A percentile compares a stretch with the other conserved stretches of the same genome.
Evolutionary conservation across 768 basidiomycete species (phyloP).

Genomic region (Boletus reticulatus): DNA sequence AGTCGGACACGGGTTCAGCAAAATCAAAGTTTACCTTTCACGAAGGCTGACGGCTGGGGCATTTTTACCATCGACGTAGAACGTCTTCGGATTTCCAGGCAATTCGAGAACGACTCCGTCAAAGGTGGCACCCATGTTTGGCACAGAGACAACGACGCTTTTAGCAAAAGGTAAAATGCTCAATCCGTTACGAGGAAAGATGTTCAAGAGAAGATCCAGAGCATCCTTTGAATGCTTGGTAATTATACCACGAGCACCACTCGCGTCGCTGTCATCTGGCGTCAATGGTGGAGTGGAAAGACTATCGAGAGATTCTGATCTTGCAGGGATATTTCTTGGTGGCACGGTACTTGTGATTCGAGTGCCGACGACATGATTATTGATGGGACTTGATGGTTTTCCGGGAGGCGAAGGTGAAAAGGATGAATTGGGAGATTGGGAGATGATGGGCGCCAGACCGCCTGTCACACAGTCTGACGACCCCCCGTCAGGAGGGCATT

Average conservation of each 20-base stretch:
- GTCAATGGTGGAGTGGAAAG: slow-evolving; percentile 76
- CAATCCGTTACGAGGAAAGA: slow-evolving; percentile 75
- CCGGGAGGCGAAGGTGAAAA: slow-evolving; percentile 30
- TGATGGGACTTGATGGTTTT: slow-evolving; percentile 18
- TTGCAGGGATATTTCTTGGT: slow-evolving; percentile 44
- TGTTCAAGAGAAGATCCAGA: slow-evolving; percentile 71
- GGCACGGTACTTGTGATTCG: slow-evolving; percentile 29
- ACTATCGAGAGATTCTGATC: slow-evolving; percentile 38
- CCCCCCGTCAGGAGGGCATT: slow-evolving; percentile 97
- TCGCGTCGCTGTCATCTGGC: slow-evolving; percentile 61
- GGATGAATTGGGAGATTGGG: slow-evolving; percentile 40
- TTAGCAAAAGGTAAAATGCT: slow-evolving; percentile 68
- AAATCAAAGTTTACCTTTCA: slow-evolving; percentile 59
- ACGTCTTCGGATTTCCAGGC: slow-evolving; percentile 66
- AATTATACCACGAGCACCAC: slow-evolving; percentile 39
- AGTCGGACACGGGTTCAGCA: slow-evolving; percentile 2
- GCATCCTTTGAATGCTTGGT: slow-evolving; percentile 57
- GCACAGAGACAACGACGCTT: slow-evolving; percentile 70
- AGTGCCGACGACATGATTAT: slow-evolving; percentile 15
- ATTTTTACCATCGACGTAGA: slow-evolving; percentile 85
- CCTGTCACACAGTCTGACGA: slow-evolving; percentile 96
- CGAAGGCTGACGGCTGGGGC: slow-evolving; percentile 75
- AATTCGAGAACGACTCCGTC: slow-evolving; percentile 77
- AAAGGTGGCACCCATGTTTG: slow-evolving; percentile 65
- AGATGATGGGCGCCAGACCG: slow-evolving; percentile 68